Percentiles rank a stretch among this genome's conserved stretches.
Conservation (phyloP, 495 filamentous ascomycete genomes). For the Amorphotheca resinae region DNA sequence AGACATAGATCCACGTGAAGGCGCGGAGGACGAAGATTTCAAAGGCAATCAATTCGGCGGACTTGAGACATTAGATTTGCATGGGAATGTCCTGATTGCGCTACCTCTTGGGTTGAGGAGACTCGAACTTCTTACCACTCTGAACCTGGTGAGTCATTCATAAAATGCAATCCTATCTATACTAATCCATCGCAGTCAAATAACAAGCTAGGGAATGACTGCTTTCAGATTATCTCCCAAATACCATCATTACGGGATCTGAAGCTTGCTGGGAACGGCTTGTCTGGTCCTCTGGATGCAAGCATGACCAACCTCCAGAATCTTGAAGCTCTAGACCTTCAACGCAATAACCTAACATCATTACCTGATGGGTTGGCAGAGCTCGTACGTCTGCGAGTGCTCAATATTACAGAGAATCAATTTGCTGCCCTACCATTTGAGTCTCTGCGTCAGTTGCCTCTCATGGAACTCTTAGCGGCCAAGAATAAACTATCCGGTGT, state of each 20-base stretch:
- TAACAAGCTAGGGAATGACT: slow-evolving; percentile 61
- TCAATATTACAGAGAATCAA: slow-evolving; percentile 69
- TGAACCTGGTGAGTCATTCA: slow-evolving; percentile 55
- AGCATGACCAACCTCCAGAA: slow-evolving; percentile 45
- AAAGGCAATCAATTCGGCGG: slow-evolving; percentile 71
- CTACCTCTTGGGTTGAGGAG: slow-evolving; percentile 67
- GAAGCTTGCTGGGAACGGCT: slow-evolving; percentile 64
- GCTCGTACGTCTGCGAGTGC: slow-evolving; percentile 51
- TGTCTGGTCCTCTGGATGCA: slow-evolving; percentile 51
- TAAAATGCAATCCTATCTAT: neutral
- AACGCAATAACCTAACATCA: slow-evolving; percentile 63
- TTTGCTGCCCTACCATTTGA: slow-evolving; percentile 59
- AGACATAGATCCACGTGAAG: slow-evolving; percentile 45
- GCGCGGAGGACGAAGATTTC: slow-evolving; percentile 47
- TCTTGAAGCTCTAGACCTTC: slow-evolving; percentile 71
- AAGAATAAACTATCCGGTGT: slow-evolving; percentile 67
- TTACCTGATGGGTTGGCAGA: slow-evolving; percentile 57
- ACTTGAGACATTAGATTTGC: slow-evolving; percentile 63
- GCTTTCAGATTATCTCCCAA: slow-evolving; percentile 59
- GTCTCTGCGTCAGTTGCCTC: slow-evolving; percentile 47
- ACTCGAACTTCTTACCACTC: slow-evolving; percentile 55
- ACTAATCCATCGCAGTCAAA: slow-evolving; percentile 44
- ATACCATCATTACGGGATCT: slow-evolving; percentile 63
- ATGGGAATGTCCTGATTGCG: slow-evolving; percentile 62
- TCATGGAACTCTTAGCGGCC: slow-evolving; percentile 63